These are phyloP conservation scores for Helianthus tuberosus DNA, from an alignment of 129 eudicot species.

Conservation along the genomic window DNA sequence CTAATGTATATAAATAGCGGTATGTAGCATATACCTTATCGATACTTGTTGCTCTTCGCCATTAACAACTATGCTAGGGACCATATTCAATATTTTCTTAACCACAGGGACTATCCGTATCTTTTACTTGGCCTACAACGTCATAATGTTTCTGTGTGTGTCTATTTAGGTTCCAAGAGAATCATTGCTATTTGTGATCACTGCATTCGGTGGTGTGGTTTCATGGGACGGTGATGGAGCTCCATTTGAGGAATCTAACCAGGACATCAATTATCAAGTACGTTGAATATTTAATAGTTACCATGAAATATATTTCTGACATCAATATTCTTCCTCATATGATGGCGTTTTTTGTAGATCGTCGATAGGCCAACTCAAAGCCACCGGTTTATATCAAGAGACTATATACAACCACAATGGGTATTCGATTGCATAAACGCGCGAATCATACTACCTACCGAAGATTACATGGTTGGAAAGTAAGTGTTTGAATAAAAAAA, in stretches of 20 bases:
- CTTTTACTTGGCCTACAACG: too few species aligned
- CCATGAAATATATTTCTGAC: background rate
- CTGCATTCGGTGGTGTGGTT: constrained; percentile 82
- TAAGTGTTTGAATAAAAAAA: constrained; percentile 22
- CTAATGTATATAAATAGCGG: too few species aligned
- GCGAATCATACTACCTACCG: constrained; percentile 66
- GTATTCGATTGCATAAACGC: constrained; percentile 78
- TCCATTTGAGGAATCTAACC: constrained; percentile 69
- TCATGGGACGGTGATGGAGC: constrained; percentile 94
- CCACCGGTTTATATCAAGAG: constrained; percentile 15
- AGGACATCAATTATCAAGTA: constrained; percentile 77
- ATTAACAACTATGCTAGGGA: too few species aligned
- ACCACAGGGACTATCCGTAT: too few species aligned
- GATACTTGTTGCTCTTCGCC: too few species aligned
- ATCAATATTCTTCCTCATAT: background rate
- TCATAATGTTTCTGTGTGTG: background rate
- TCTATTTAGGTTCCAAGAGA: constrained; percentile 72
- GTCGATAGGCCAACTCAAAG: constrained; percentile 78
- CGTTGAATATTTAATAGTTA: background rate
- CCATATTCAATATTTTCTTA: too few species aligned
- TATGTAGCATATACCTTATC: too few species aligned
- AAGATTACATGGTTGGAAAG: constrained; percentile 78
- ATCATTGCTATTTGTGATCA: constrained; percentile 71
- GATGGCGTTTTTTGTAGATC: constrained; percentile 46
- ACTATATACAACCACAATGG: constrained; percentile 88